Conservation (phyloP, 129 eudicot genomes). For the Lonicera japonica region DNA sequence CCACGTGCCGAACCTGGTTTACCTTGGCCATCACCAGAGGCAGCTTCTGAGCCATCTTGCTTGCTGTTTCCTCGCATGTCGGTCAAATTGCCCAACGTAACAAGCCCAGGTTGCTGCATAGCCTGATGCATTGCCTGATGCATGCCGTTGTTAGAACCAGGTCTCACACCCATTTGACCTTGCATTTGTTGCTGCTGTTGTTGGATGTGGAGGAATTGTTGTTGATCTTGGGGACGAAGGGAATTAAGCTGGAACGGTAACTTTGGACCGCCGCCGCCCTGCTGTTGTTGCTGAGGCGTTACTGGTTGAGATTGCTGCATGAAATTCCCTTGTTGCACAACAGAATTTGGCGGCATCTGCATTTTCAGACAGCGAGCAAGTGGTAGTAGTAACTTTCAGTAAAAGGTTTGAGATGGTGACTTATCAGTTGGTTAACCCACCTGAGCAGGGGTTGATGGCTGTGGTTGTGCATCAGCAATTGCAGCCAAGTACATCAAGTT, state of each 20-base stretch:
- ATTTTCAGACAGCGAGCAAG: neutral
- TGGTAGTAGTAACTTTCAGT: neutral
- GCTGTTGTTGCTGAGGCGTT: conserved; percentile 28
- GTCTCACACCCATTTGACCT: conserved; percentile 48
- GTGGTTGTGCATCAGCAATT: conserved; percentile 86
- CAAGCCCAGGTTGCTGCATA: conserved; percentile 34
- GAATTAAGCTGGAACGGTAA: conserved; percentile 53
- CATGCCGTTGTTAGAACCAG: conserved; percentile 39
- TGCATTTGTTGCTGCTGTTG: conserved; percentile 58
- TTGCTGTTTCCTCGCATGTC: conserved; percentile 30
- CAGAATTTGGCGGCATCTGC: conserved; percentile 39
- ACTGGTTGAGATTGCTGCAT: conserved; percentile 44
- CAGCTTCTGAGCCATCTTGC: conserved; percentile 38
- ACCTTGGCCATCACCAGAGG: conserved; percentile 37
- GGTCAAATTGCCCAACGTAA: conserved; percentile 20
- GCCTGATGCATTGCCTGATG: conserved; percentile 51
- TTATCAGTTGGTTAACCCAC: conserved; percentile 8
- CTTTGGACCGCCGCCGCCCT: conserved; percentile 24
- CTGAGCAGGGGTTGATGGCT: conserved; percentile 55
- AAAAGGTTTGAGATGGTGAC: conserved; percentile 1
- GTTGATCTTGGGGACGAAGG: conserved; percentile 48
- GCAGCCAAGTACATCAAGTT: conserved; percentile 83
- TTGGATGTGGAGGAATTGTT: conserved; percentile 45
- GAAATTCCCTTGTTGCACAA: conserved; percentile 36
- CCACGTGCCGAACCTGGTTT: conserved; percentile 22